Conservation (phyloP, 176 grass and related monocot species). For the Eleusine coracana region DNA sequence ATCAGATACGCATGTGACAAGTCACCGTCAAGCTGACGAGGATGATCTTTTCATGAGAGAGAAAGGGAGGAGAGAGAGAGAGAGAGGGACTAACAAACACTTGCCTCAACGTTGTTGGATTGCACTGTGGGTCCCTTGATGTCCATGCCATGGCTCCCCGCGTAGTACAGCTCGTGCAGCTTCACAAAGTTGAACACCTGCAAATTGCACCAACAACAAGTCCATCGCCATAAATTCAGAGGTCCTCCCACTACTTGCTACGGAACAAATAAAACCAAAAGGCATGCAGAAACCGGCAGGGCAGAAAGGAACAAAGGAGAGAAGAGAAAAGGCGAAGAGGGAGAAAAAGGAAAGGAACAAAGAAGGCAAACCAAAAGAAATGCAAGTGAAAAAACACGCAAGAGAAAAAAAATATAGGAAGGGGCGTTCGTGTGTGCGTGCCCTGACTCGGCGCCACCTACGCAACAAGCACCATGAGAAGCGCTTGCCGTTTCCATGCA, state of each 20-base stretch:
- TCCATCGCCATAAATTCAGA: slow-evolving; percentile 12
- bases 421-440: not conserved
- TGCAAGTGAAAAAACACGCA: not conserved
- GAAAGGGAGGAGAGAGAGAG: not conserved
- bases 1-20: not conserved
- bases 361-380: no score
- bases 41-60: not conserved
- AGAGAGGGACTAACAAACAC: slow-evolving; percentile 20
- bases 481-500: not conserved
- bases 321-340: no score
- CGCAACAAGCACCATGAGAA: not conserved
- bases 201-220: not conserved
- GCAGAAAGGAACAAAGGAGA: no score
- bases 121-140: slow-evolving; percentile 51
- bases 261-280: not conserved
- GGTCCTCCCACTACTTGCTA: not conserved
- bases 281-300: not conserved
- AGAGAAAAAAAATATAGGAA: not conserved
- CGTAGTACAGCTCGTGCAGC: slow-evolving; percentile 69
- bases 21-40: not conserved
- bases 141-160: slow-evolving; percentile 90
- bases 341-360: not conserved
- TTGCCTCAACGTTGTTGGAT: slow-evolving; percentile 46
- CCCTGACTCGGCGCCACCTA: not conserved
- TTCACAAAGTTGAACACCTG: slow-evolving; percentile 69